phyloP scores from a whole-genome alignment of 495 filamentous ascomycete genomes.

The Aspergillus affinis region DNA sequence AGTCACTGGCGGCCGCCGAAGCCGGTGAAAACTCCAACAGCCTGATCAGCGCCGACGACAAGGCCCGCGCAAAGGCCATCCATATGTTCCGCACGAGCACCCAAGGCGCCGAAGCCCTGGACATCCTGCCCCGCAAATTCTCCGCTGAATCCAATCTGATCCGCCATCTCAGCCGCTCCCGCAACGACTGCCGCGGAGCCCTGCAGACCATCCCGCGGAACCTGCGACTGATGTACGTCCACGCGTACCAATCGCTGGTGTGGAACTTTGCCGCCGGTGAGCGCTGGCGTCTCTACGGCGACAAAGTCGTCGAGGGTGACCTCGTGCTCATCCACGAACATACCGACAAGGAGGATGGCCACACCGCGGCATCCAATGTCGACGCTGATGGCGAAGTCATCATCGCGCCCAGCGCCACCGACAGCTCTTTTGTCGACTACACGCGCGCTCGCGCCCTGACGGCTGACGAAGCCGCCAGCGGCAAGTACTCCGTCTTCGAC shows the following conservation, averaged over 20 bases:
- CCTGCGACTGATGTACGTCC: slow-evolving; percentile 89
- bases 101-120: slow-evolving; percentile 55
- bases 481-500: slow-evolving; percentile 80
- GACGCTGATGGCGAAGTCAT: slow-evolving; percentile 72
- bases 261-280: slow-evolving; percentile 85
- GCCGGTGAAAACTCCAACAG: slow-evolving; percentile 33
- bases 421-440: slow-evolving; percentile 60
- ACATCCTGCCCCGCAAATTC: slow-evolving; percentile 75
- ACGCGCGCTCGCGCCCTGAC: slow-evolving; percentile 73
- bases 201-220: slow-evolving; percentile 72
- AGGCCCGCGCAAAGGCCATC: slow-evolving; percentile 71
- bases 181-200: slow-evolving; percentile 73
- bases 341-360: slow-evolving; percentile 38
- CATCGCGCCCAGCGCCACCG: slow-evolving; percentile 55
- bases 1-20: slow-evolving; percentile 48
- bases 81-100: slow-evolving; percentile 63
- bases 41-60: slow-evolving; percentile 67
- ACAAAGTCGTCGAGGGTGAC: slow-evolving; percentile 77
- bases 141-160: slow-evolving; percentile 77
- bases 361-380: slow-evolving; percentile 30
- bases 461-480: slow-evolving; percentile 73
- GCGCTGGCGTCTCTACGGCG: slow-evolving; percentile 72
- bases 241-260: slow-evolving; percentile 91
- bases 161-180: slow-evolving; percentile 57
- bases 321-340: slow-evolving; percentile 69